Conservation (phyloP, 345 rosid genomes). For the Acer negundo region DNA sequence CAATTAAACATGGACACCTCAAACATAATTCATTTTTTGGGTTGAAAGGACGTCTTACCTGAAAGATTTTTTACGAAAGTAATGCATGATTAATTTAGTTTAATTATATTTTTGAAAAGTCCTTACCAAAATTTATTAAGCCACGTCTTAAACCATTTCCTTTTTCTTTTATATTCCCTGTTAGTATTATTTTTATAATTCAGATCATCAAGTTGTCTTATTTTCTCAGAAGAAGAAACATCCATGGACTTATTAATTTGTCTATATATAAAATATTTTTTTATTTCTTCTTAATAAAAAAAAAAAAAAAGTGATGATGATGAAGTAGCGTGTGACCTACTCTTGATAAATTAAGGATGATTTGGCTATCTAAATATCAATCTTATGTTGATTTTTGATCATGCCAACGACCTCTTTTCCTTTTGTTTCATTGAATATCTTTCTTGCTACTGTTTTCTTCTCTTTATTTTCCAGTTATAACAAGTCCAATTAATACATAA, state of each 20-base stretch:
- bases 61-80: not conserved
- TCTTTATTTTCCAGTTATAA: too few species aligned
- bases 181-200: not conserved
- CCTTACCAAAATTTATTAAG: not conserved
- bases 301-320: conserved; percentile 14
- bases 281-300: too few species aligned
- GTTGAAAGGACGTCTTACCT: conserved; percentile 11
- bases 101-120: not conserved
- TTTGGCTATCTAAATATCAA: not conserved
- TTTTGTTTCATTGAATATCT: not conserved
- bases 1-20: not conserved
- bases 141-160: not conserved
- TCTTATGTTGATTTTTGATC: not conserved
- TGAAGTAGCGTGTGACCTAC: not conserved
- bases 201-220: conserved; percentile 10
- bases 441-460: not conserved
- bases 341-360: not conserved
- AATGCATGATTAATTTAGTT: not conserved
- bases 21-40: not conserved
- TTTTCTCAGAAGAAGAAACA: not conserved
- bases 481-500: not conserved
- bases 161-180: not conserved
- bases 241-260: not conserved
- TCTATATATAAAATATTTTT: not conserved
- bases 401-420: not conserved